phyloP scores from a whole-genome alignment of 495 filamentous ascomycete species.

The Daldinia loculata region DNA sequence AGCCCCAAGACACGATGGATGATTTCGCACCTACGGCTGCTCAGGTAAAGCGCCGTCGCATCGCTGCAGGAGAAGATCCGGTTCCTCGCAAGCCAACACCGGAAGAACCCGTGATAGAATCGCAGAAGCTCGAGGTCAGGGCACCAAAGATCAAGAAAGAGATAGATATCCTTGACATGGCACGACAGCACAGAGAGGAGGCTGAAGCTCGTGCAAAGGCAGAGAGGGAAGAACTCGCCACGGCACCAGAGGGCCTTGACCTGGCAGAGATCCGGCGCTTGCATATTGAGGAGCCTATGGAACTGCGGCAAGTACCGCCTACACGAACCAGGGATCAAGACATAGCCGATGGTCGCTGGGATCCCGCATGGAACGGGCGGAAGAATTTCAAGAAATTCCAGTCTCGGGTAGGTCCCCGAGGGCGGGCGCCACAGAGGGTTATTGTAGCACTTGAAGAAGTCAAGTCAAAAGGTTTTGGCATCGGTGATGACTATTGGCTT shows the following conservation, averaged over 20 bases:
- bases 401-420: conserved; percentile 63
- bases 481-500: conserved; percentile 86
- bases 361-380: conserved; percentile 91
- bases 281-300: conserved; percentile 83
- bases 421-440: conserved; percentile 61
- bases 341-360: conserved; percentile 73
- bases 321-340: conserved; percentile 53
- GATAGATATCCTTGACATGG: conserved; percentile 73
- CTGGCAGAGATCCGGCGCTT: conserved; percentile 76
- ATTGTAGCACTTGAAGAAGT: conserved; percentile 85
- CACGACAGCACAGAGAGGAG: conserved; percentile 71
- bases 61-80: conserved; percentile 57
- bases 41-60: conserved; percentile 73
- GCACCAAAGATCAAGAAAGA: conserved; percentile 58
- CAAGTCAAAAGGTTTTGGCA: conserved; percentile 78
- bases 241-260: conserved; percentile 64
- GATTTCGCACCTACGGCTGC: conserved; percentile 74
- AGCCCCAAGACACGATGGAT: conserved; percentile 63
- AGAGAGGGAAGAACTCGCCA: conserved; percentile 67
- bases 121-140: conserved; percentile 27
- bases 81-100: conserved; percentile 39
- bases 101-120: conserved; percentile 28
- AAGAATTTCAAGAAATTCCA: conserved; percentile 97
- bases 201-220: conserved; percentile 68
- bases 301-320: conserved; percentile 55